Conservation (phyloP, 306 rosid species). For the Senna tora region DNA sequence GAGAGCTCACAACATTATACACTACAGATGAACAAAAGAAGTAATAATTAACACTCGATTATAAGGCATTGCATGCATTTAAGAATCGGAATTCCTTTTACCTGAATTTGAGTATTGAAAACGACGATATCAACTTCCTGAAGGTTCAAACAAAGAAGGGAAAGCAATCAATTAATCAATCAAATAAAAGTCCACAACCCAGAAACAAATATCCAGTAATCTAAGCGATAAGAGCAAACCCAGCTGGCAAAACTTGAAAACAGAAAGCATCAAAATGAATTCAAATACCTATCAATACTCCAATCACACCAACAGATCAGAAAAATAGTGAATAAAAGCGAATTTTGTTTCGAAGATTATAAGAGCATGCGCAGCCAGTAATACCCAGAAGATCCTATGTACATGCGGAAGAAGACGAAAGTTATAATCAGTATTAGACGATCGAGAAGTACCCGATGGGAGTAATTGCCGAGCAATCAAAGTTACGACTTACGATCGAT, state of each 20-base stretch:
- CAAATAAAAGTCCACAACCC: constrained; percentile 30
- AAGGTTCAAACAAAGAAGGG: constrained; percentile 22
- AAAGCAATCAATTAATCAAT: constrained; percentile 35
- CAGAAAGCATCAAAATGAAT: constrained; percentile 38
- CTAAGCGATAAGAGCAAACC: constrained; percentile 41
- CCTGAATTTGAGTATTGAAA: constrained; percentile 39
- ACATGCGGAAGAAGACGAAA: constrained; percentile 35
- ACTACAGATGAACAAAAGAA: constrained; percentile 32
- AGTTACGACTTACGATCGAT: constrained; percentile 43
- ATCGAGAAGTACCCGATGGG: constrained; percentile 63
- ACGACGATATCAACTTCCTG: constrained; percentile 31
- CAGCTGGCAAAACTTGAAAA: constrained; percentile 33
- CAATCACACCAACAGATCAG: constrained; percentile 50
- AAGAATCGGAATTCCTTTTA: constrained; percentile 36
- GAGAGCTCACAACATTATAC: constrained; percentile 41
- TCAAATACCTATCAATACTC: constrained; percentile 41
- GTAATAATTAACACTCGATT: constrained; percentile 38
- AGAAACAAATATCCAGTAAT: constrained; percentile 47
- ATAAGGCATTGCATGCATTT: constrained; percentile 41
- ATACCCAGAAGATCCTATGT: constrained; percentile 49
- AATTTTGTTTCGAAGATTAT: constrained; percentile 13
- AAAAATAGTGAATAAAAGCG: constrained; percentile 33
- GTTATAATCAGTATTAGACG: constrained; percentile 35
- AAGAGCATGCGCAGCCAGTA: constrained; percentile 38
- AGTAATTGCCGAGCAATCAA: constrained; percentile 50